Conservation (phyloP, 2,329 filamentous ascomycete genomes). For the Beauveria australis region DNA sequence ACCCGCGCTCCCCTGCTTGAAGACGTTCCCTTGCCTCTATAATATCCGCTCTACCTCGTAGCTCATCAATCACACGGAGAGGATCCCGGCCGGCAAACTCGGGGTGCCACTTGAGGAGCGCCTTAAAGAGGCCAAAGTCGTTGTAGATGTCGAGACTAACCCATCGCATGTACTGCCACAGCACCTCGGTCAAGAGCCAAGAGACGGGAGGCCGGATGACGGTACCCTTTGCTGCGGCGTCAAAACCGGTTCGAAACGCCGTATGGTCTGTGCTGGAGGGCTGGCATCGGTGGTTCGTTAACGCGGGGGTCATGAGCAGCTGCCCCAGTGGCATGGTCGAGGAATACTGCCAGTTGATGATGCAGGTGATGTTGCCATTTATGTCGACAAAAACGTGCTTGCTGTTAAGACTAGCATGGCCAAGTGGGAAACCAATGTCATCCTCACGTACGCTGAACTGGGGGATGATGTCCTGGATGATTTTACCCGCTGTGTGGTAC, state of each 20-base stretch:
- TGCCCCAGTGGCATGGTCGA: constrained; percentile 10
- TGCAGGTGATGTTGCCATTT: constrained; percentile 24
- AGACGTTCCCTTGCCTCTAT: neutral
- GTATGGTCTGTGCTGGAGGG: neutral
- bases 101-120: neutral
- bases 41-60: neutral
- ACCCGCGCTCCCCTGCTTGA: neutral
- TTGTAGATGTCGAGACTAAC: neutral
- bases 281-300: neutral
- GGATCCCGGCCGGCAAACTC: neutral
- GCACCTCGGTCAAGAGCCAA: neutral
- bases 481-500: neutral
- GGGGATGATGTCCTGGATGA: neutral
- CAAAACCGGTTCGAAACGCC: neutral
- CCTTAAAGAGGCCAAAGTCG: neutral
- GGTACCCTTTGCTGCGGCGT: neutral
- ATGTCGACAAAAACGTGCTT: constrained; percentile 28
- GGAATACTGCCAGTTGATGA: constrained; percentile 26
- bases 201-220: neutral
- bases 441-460: neutral
- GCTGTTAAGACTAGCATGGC: constrained; percentile 23
- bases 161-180: constrained; percentile 3
- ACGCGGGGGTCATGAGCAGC: neutral
- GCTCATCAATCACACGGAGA: neutral
- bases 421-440: constrained; percentile 17